Base-by-base conservation (phyloP, 106 monocot species). In the Dendrobium catenatum region DNA sequence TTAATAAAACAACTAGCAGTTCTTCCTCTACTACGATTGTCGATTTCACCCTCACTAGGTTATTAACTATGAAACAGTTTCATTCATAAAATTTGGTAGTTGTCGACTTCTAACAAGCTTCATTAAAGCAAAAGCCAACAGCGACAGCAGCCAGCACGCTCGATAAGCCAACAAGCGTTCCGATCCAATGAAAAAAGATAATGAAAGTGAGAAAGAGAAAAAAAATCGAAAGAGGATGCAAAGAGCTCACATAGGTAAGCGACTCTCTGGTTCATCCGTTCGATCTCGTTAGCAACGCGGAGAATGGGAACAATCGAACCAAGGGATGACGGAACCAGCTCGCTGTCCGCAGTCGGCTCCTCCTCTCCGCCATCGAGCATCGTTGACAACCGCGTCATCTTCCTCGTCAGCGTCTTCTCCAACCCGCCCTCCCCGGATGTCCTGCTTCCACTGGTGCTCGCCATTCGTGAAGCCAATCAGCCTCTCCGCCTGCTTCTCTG, bases 251-350 rank as follows among this genome's bases (percentile, higher is more conserved):
- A 97, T 56, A 97, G 86, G 82, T 97, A 97, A 16, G 97, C 94
- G 59, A 94, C 92, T 10, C 97, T 81, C 22, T 78, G 85, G 77
- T 97, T 94, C 24, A 40, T 10, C 6, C 4, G 13, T 86, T 97
- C 92, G 76, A 97, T 88, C 84, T 97, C 97, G 78, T 97, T 97
- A 67, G 97, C 97, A 72, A 91, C 97, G 33, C 97, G 92, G 46
- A 97, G 92, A 64, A 97, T 92, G 77, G 97, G 97, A 19, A 84
- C 94, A 55, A 97, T 97, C 48, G 86, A 79, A 1, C 87, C 87
- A 77, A 97, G 90, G 33, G 94, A 88, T 5, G 94, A 87, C 0
- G 97, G 97, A 13, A 97, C 94, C 41, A 89, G 84, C 86, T 96
- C 96, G 33, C 94, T 94, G 76, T 96, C 96, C 8, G 81, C 85